phyloP scores from a whole-genome alignment of 257 asterid genomes.

The Nicotiana tomentosiformis region DNA sequence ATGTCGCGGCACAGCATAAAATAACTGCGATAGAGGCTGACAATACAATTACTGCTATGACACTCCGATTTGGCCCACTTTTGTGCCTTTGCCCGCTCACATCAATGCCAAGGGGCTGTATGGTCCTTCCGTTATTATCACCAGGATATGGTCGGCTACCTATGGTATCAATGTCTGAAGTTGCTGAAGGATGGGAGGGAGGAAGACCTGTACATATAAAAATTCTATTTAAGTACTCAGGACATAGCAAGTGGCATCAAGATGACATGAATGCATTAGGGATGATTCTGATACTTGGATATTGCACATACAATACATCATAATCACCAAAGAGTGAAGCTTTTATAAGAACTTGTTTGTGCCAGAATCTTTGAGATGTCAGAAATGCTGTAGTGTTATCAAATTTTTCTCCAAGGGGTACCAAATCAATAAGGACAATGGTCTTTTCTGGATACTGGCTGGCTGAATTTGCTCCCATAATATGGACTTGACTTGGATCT shows the following conservation, averaged over 20 bases:
- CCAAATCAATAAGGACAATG: slow-evolving; percentile 64
- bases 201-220: slow-evolving; percentile 70
- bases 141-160: slow-evolving; percentile 67
- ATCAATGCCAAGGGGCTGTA: slow-evolving; percentile 86
- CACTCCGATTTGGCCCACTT: slow-evolving; percentile 45
- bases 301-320: slow-evolving; percentile 72
- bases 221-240: not conserved
- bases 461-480: slow-evolving; percentile 92
- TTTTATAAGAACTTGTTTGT: slow-evolving; percentile 53
- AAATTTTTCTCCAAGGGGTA: slow-evolving; percentile 66
- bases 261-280: not conserved
- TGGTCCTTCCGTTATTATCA: slow-evolving; percentile 45
- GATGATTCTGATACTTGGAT: slow-evolving; percentile 60
- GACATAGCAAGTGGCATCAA: not conserved
- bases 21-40: slow-evolving; percentile 53
- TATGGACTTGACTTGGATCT: slow-evolving; percentile 85
- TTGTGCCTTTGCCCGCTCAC: slow-evolving; percentile 47
- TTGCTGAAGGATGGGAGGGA: slow-evolving; percentile 81
- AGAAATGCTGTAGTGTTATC: slow-evolving; percentile 58
- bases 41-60: slow-evolving; percentile 52
- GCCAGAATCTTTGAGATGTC: slow-evolving; percentile 76
- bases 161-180: slow-evolving; percentile 47
- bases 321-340: slow-evolving; percentile 66
- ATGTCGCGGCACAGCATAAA: slow-evolving; percentile 49
- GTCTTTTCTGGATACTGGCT: slow-evolving; percentile 73